These are phyloP conservation scores for Eimeria mitis DNA, from an alignment of 169 alveolate genomes.

Conservation along the genomic window DNA sequence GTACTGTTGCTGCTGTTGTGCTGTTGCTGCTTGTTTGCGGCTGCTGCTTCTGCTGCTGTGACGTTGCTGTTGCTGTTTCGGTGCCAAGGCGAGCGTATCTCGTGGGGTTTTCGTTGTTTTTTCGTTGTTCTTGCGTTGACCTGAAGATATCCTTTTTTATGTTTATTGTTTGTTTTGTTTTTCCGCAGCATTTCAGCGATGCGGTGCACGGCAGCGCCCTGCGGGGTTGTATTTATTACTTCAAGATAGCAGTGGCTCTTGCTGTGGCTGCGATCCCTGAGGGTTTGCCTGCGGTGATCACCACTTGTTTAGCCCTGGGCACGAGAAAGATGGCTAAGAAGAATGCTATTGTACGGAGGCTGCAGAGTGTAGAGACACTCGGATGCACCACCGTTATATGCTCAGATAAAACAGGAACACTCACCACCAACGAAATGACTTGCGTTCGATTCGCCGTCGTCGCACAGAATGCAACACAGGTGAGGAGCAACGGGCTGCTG, in stretches of 20 bases:
- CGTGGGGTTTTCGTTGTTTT: no score
- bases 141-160: no score
- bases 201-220: conserved; percentile 97
- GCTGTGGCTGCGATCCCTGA: conserved; percentile 99
- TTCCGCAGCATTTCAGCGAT: conserved; percentile 94
- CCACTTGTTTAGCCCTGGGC: conserved; percentile 99
- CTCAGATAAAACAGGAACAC: conserved; percentile 99
- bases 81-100: no score
- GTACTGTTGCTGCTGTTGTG: no score
- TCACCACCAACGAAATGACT: conserved; percentile 98
- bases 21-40: no score
- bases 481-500: neutral
- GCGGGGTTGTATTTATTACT: conserved; percentile 98
- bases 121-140: no score
- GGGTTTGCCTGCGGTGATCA: conserved; percentile 99
- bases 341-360: conserved; percentile 94
- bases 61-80: no score
- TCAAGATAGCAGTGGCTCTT: conserved; percentile 99
- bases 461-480: conserved; percentile 45
- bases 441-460: conserved; percentile 87
- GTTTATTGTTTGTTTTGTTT: no score
- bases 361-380: conserved; percentile 98
- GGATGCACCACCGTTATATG: conserved; percentile 99
- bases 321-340: conserved; percentile 98
- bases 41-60: no score